Base-by-base conservation (phyloP, 106 monocot species). In the Dactylorhiza incarnata region DNA sequence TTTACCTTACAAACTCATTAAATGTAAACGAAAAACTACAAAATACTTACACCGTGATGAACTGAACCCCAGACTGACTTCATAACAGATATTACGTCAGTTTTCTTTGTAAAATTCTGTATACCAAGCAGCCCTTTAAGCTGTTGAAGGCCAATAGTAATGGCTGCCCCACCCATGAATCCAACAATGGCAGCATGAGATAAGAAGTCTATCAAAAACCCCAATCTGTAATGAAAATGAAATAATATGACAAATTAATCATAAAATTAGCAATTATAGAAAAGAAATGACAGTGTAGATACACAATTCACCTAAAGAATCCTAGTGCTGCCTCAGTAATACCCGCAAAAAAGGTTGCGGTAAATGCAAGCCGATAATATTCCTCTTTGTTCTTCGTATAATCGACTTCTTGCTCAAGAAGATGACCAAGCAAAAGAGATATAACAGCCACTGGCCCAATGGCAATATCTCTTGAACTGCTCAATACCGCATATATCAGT, bases 381-480 rank as follows among this genome's bases (percentile, higher is more conserved):
- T 78, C 87, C 4, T 61, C 83, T 48, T 80, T 88, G 14, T 86
- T 16, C 23, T 61, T 82, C 8, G 49, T 59, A 1, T 90, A 86
- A 79, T 92, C 88, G 55, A 93, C 9, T 75, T 93, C 95, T 12
- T 88, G 70, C 49, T 76, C 77, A 50, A 93, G 84, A 76, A 91
- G 95, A 24, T 80, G 83, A 0, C 89, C 95, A 24, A 96, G 82
- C 71, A 96, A 77, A 49, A 96, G 89, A 29, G 95, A 96, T 0
- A 96, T 90, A 58, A 93, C 95, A 2, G 95, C 95, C 15, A 95
- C 92, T 22, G 95, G 95, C 53, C 95, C 95, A 53, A 95, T 92
- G 2, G 95, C 95, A 48, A 95, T 88, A 75, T 95, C 90, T 76
- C 89, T 89, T 52, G 97, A 94, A 77, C 94, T 97, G 5, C 97